A percentile compares a stretch with the other conserved stretches of the same genome.
Conservation (phyloP, 2,329 filamentous ascomycete species). For the Ophiostoma perfectum region DNA sequence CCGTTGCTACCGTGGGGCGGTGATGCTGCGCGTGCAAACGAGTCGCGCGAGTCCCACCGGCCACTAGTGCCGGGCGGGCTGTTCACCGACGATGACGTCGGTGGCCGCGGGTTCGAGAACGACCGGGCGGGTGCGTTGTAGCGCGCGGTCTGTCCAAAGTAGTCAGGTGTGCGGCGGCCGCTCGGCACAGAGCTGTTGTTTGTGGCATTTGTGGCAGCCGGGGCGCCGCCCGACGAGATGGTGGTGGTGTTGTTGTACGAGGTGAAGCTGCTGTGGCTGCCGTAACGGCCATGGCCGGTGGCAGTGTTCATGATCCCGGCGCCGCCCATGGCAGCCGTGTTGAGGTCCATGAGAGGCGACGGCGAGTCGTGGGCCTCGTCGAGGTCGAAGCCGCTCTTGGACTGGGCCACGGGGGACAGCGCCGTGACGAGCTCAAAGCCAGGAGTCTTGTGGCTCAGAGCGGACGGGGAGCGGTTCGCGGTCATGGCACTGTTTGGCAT, state of each 20-base stretch:
- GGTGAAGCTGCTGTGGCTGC: conserved; percentile 18
- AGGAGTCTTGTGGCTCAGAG: not conserved
- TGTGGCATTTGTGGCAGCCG: too few relatives aligned
- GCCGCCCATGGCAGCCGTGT: conserved; percentile 14
- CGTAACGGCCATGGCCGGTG: conserved; percentile 17
- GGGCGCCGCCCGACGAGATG: not conserved
- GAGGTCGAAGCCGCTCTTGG: not conserved
- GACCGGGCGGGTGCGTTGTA: conserved; percentile 52
- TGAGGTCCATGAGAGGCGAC: conserved; percentile 16
- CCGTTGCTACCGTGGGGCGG: conserved; percentile 1
- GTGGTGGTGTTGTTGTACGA: not conserved
- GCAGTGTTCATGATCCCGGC: conserved; percentile 4
- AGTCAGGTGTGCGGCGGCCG: conserved; percentile 49
- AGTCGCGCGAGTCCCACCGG: conserved; percentile 41
- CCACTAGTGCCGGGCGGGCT: conserved; percentile 22
- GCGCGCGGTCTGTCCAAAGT: conserved; percentile 49
- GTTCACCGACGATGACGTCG: conserved; percentile 28
- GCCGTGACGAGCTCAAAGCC: conserved; percentile 1
- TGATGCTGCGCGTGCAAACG: conserved; percentile 33
- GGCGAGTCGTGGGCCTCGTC: not conserved
- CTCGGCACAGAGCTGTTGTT: conserved; percentile 27
- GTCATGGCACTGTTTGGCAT: conserved; percentile 11
- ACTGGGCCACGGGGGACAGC: not conserved
- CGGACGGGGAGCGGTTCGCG: conserved; percentile 4
- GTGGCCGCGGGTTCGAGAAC: conserved; percentile 51